phyloP scores from a whole-genome alignment of 129 eudicot genomes.

The Chrysanthemum lavandulifolium region DNA sequence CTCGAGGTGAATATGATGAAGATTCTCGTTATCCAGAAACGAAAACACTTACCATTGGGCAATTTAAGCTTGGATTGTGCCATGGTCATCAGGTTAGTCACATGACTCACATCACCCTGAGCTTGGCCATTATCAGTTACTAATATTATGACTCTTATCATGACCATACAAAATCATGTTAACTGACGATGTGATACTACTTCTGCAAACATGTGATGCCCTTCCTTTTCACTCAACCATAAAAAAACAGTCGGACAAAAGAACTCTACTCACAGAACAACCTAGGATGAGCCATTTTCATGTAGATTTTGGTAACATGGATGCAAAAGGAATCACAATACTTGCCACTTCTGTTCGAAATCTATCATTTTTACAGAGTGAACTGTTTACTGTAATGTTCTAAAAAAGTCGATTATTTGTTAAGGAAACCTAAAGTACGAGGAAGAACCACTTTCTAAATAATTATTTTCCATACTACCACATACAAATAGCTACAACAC shows the following conservation, averaged over 20 bases:
- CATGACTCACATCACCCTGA: not conserved
- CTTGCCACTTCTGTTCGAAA: no score
- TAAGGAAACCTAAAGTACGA: not conserved
- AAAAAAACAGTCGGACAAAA: no score
- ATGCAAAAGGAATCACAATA: not conserved
- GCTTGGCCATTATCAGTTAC: conserved; percentile 4
- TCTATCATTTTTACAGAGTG: not conserved
- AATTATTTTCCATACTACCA: not conserved
- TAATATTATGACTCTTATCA: conserved; percentile 9
- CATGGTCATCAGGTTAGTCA: conserved; percentile 94
- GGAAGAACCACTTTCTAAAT: conserved; percentile 1
- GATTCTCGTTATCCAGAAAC: conserved; percentile 91
- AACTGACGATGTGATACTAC: not conserved
- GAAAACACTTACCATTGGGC: conserved; percentile 89
- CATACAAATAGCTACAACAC: not conserved
- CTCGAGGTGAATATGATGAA: conserved; percentile 98
- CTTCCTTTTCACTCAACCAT: no score
- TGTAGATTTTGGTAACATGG: no score
- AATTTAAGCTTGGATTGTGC: conserved; percentile 92
- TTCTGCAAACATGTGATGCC: not conserved
- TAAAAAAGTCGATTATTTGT: not conserved
- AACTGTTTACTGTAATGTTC: not conserved
- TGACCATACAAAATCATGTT: conserved; percentile 1
- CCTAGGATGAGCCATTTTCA: no score
- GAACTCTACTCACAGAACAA: no score